Base-by-base conservation (phyloP, 129 eudicot species). In the Logfia minima region DNA sequence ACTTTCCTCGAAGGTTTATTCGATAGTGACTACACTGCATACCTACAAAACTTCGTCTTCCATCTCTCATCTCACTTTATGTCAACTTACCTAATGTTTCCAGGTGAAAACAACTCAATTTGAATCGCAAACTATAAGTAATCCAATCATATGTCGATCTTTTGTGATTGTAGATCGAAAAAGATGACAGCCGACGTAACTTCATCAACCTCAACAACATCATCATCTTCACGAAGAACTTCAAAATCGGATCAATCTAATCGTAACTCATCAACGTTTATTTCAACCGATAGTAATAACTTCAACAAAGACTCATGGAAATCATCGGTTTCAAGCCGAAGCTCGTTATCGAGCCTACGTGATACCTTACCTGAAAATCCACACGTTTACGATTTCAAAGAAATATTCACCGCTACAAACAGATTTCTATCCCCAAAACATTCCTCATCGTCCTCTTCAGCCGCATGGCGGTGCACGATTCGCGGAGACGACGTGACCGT, bases 401-500 rank as follows among this genome's bases (percentile, higher is more conserved):
- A 91, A 61, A 87, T 94, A 8, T 69, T 71, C 79, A n/a, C 80
- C 4, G 96, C 96, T 17, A 94, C 98, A 11, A 82, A 85, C 51
- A 86, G 83, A 2, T 93, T 93, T 74, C 16, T 75, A 1, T 41
- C 79, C 24, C n/a, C 51, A 7, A 85, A 75, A 24, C 59, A 75
- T 68, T 83, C 90, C 0, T 79, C 90, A 0, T 85, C 97, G 0
- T 88, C 93, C 11, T 80, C 97, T 18, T 82, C 98, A 53, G 60
- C 90, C 10, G 82, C 91, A 13, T 94, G 97, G 96, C 87, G 87
- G 8, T 94, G 98, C 68, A 72, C 19, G 9, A 60, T 94, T 3
- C 97, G 96, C 68, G 88, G 84, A 5, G 84, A 83, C 17, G 87
- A 79, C 6, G 90, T 81, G 0, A 41, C 89, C 1, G 81, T 94